These are phyloP conservation scores for Paramecium biaurelia DNA, from an alignment of 73 alveolate genomes.

Conservation along the genomic window DNA sequence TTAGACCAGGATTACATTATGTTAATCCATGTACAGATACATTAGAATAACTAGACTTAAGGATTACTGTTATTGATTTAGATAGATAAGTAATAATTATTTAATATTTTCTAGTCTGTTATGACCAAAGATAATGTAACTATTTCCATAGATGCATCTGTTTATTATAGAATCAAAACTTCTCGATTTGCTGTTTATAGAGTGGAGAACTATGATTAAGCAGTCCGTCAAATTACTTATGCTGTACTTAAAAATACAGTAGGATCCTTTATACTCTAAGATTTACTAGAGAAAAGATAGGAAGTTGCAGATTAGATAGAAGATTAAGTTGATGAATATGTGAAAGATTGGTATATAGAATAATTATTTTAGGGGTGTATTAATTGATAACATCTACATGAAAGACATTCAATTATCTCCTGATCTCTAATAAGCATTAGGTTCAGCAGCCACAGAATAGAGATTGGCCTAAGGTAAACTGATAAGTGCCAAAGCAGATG, in stretches of 20 bases:
- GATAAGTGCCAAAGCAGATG: constrained; percentile 62
- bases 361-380: constrained; percentile 24
- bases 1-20: constrained; percentile 60
- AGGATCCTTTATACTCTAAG: constrained; percentile 51
- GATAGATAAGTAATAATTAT: constrained; percentile 30
- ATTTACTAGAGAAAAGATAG: constrained; percentile 57
- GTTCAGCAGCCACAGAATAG: constrained; percentile 59
- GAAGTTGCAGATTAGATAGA: constrained; percentile 53
- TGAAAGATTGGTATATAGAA: constrained; percentile 55
- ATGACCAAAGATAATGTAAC: constrained; percentile 65
- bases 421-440: constrained; percentile 48
- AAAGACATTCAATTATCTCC: constrained; percentile 1
- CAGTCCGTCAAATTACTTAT: constrained; percentile 57
- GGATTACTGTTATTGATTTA: constrained; percentile 54
- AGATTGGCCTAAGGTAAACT: constrained; percentile 58
- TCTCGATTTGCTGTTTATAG: constrained; percentile 59
- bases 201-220: constrained; percentile 58
- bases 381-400: constrained; percentile 37
- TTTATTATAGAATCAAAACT: constrained; percentile 60
- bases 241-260: constrained; percentile 56
- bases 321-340: constrained; percentile 60
- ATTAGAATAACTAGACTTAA: constrained; percentile 10
- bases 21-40: constrained; percentile 67
- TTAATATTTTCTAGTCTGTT: background rate
- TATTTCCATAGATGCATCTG: constrained; percentile 63